Percentiles rank a stretch among this genome's conserved stretches.
Evolutionary conservation across 306 rosid genomes (phyloP).

Genomic region (Acacia confusa): DNA sequence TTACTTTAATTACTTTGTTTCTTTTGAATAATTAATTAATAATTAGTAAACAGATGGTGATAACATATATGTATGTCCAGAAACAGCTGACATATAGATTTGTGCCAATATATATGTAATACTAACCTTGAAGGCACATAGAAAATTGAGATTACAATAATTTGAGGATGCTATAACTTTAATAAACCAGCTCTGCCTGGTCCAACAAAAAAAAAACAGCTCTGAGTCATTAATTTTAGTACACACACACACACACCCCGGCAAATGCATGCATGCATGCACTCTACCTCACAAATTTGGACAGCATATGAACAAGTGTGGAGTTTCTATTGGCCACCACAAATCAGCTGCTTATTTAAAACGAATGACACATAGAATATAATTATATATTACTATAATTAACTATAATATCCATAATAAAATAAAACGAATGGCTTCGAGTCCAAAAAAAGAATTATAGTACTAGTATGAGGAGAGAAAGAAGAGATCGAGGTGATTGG

Average conservation of each 20-base stretch:
- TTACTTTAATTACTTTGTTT: neutral
- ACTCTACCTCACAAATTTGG: slow-evolving; percentile 16
- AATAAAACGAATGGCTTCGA: neutral
- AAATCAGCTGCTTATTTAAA: slow-evolving; percentile 29
- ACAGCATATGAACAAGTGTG: slow-evolving; percentile 17
- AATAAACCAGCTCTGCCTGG: neutral
- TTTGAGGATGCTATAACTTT: slow-evolving; percentile 34
- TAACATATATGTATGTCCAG: slow-evolving; percentile 13
- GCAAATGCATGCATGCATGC: slow-evolving; percentile 6
- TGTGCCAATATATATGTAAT: neutral
- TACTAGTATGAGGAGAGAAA: neutral
- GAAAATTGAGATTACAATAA: slow-evolving; percentile 11
- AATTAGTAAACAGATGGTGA: neutral
- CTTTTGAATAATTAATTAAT: neutral
- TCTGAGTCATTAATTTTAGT: neutral
- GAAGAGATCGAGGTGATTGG: slow-evolving; percentile 28
- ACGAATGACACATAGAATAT: neutral
- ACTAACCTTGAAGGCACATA: slow-evolving; percentile 24
- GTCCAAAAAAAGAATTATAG: neutral
- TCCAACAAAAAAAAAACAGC: too few species aligned
- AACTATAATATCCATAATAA: neutral
- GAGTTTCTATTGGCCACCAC: slow-evolving; percentile 23
- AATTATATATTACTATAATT: neutral
- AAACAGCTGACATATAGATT: slow-evolving; percentile 8
- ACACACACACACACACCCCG: neutral